Evolutionary conservation across 2,329 filamentous ascomycete genomes (phyloP).

Genomic region (Aspergillus transmontanensis): DNA sequence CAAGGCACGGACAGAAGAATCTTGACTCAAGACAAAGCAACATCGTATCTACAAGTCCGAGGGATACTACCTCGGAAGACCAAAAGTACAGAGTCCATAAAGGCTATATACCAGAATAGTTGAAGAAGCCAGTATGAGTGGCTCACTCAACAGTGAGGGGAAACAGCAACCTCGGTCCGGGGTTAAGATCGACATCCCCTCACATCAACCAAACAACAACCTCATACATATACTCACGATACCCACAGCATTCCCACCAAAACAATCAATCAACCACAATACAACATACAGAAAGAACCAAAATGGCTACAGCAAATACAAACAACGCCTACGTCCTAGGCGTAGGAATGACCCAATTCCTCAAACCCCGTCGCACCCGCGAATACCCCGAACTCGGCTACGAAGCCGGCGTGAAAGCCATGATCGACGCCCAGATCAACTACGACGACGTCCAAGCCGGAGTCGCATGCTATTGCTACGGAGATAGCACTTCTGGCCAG

Average conservation of each 20-base stretch:
- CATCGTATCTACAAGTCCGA: not conserved
- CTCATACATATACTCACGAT: not conserved
- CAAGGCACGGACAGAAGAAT: too few species aligned
- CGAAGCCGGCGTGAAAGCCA: conserved; percentile 84
- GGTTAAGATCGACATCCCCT: not conserved
- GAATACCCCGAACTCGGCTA: conserved; percentile 93
- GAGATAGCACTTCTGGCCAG: conserved; percentile 90
- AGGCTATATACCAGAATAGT: not conserved
- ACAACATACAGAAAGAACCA: not conserved
- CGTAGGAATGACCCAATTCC: conserved; percentile 98
- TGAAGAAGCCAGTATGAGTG: not conserved
- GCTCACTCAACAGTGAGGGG: not conserved
- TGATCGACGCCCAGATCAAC: conserved; percentile 74
- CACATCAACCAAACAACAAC: not conserved
- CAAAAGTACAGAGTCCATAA: not conserved
- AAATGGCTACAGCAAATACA: not conserved
- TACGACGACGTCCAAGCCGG: conserved; percentile 96
- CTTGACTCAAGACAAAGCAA: not conserved
- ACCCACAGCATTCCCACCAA: not conserved
- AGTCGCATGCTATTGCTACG: conserved; percentile 96
- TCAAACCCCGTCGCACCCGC: conserved; percentile 90
- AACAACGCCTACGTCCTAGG: conserved; percentile 73
- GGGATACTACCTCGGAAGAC: not conserved
- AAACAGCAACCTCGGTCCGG: not conserved
- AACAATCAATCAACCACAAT: too few species aligned